Base-by-base conservation (phyloP, 305 asterid species). In the Fraxinus paxiana region DNA sequence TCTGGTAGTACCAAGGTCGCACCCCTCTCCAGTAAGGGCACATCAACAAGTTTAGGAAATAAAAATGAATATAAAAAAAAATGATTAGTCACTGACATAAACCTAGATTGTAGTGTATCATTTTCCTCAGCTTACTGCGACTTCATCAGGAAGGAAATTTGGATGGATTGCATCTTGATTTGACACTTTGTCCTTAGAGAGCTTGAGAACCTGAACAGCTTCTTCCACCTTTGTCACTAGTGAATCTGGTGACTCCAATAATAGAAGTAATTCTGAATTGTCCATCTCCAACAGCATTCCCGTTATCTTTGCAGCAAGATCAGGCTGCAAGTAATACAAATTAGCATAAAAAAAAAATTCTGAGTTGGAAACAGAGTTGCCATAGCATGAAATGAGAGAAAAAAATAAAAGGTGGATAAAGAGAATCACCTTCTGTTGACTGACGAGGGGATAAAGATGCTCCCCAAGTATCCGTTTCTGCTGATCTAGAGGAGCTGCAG, bases 241-340 rank as follows among this genome's bases (percentile, higher is more conserved):
- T 2, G 94, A 86, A 73, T 91, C 97, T 1, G 95, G 91, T 61
- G 98, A 93, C 80, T 95, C 94, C 79, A 95, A 69, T 38, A 95
- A 71, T 13, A 90, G 83, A 12, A 95, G 87, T 6, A 95, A 85
- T 85, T 95, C 92, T 0, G 95, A 77, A 80, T 92, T 95, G 85
- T 95, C 97, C 98, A 93, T 95, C 91, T 95, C 98, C 91, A 95
- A 69, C 17, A 95, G 92, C 98, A 95, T 95, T 73, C 98, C 97
- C 10, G 97, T 93, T 80, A 95, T 90, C 89, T 95, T 93, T 78
- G 90, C 88, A 51, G 94, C 95, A 18, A 89, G 88, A 46, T 89
- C 94, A 85, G 97, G 94, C 98, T 95, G 91, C 89, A 83, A 30
- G 77, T 54, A 24, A 67, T 38, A 69, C 48, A 26, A 8, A 37